Conservation (phyloP, 2,329 filamentous ascomycete genomes). For the Nemania sp. region DNA sequence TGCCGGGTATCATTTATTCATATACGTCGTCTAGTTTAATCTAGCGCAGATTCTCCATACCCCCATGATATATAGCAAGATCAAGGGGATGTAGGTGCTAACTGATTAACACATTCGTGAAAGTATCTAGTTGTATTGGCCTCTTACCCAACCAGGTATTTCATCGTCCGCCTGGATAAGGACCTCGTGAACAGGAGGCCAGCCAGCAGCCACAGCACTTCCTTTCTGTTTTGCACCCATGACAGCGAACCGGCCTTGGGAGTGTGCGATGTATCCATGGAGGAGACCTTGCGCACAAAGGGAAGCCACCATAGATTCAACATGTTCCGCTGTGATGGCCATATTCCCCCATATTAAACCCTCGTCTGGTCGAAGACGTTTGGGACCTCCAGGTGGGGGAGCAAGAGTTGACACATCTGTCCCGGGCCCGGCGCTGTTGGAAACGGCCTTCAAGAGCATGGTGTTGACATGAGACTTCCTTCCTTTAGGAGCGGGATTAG, state of each 20-base stretch:
- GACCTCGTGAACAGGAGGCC: constrained; percentile 73
- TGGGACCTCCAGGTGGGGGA: constrained; percentile 52
- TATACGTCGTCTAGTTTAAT: background rate
- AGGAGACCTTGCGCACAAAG: constrained; percentile 80
- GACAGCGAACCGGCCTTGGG: constrained; percentile 77
- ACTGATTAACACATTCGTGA: background rate
- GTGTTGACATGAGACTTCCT: constrained; percentile 50
- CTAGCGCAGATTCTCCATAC: background rate
- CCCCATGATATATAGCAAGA: constrained; percentile 9
- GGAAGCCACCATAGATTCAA: constrained; percentile 78
- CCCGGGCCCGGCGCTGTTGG: constrained; percentile 47
- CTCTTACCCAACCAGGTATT: constrained; percentile 36
- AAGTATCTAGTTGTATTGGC: constrained; percentile 15
- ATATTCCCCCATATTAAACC: constrained; percentile 68
- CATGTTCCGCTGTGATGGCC: constrained; percentile 60
- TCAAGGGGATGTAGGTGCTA: background rate
- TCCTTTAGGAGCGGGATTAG: constrained; percentile 37
- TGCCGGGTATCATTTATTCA: constrained; percentile 18
- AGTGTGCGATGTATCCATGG: constrained; percentile 81
- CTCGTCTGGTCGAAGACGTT: constrained; percentile 57
- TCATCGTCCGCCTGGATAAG: constrained; percentile 63
- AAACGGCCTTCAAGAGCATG: constrained; percentile 56
- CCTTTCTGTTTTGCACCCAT: constrained; percentile 72
- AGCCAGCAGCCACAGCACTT: constrained; percentile 69
- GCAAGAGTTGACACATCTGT: constrained; percentile 45